A percentile compares a stretch with the other conserved stretches of the same genome.
These are phyloP conservation scores for Hamigera avellanea DNA, from an alignment of 495 filamentous ascomycete genomes.

Conservation along the genomic window DNA sequence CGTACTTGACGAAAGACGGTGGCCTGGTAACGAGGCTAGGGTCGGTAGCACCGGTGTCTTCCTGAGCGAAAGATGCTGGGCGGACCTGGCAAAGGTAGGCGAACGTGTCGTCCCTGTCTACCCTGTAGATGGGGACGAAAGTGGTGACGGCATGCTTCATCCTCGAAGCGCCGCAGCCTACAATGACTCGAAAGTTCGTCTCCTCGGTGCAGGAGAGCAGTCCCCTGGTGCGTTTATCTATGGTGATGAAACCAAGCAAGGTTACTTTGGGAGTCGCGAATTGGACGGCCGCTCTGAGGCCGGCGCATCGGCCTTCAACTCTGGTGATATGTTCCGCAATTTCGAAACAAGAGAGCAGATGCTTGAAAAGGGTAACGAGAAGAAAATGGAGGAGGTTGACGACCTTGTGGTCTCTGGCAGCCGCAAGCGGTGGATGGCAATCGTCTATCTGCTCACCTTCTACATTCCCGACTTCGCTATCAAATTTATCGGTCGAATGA, in stretches of 20 bases:
- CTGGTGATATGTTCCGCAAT: slow-evolving; percentile 95
- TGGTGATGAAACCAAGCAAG: slow-evolving; percentile 56
- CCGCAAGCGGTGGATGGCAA: slow-evolving; percentile 81
- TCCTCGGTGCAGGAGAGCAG: slow-evolving; percentile 45
- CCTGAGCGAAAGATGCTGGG: slow-evolving; percentile 90
- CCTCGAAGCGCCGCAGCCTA: slow-evolving; percentile 32
- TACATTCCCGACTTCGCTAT: slow-evolving; percentile 80
- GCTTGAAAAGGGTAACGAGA: slow-evolving; percentile 89
- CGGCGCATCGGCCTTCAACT: slow-evolving; percentile 74
- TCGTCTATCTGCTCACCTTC: slow-evolving; percentile 81
- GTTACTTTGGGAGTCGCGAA: slow-evolving; percentile 76
- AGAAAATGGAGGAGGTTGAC: slow-evolving; percentile 83
- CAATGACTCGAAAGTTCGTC: slow-evolving; percentile 57
- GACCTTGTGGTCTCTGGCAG: slow-evolving; percentile 64
- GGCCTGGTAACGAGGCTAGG: slow-evolving; percentile 84
- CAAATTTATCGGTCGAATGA: slow-evolving; percentile 69
- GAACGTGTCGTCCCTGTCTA: slow-evolving; percentile 51
- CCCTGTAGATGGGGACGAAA: slow-evolving; percentile 35
- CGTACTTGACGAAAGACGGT: slow-evolving; percentile 77
- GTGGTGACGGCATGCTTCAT: slow-evolving; percentile 29
- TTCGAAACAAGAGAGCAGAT: slow-evolving; percentile 88
- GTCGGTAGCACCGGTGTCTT: slow-evolving; percentile 91
- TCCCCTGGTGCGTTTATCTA: slow-evolving; percentile 54
- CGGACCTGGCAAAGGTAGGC: slow-evolving; percentile 68
- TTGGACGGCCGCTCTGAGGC: slow-evolving; percentile 82